These are phyloP conservation scores for Ochetophila trinervis DNA, from an alignment of 306 rosid genomes.

Conservation along the genomic window DNA sequence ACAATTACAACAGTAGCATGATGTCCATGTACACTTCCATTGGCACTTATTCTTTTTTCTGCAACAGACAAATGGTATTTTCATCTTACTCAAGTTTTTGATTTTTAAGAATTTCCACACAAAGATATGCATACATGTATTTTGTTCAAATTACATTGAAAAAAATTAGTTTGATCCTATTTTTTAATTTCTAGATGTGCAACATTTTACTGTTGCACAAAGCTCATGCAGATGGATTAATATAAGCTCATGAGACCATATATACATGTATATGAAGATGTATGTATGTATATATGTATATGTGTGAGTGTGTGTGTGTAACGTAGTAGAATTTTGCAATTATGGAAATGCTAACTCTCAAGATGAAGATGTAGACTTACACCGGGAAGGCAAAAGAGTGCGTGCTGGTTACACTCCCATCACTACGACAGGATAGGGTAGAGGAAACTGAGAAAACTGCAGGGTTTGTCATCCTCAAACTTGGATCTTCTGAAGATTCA, in stretches of 20 bases:
- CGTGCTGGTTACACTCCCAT: slow-evolving; percentile 28
- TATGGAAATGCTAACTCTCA: not conserved
- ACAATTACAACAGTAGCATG: slow-evolving; percentile 32
- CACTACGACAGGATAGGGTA: slow-evolving; percentile 32
- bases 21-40: slow-evolving; percentile 32
- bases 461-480: slow-evolving; percentile 15
- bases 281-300: too few species aligned
- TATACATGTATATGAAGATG: not conserved
- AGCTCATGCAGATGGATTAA: not conserved
- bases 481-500: slow-evolving; percentile 9
- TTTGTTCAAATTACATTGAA: not conserved
- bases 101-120: slow-evolving; percentile 17
- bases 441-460: slow-evolving; percentile 26
- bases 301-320: too few species aligned
- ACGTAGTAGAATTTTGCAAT: not conserved
- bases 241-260: not conserved
- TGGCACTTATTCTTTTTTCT: slow-evolving; percentile 41
- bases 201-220: not conserved
- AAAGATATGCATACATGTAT: slow-evolving; percentile 10
- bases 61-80: slow-evolving; percentile 42
- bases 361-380: slow-evolving; percentile 41
- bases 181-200: not conserved
- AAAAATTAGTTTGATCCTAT: not conserved
- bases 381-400: slow-evolving; percentile 49
- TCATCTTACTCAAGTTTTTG: slow-evolving; percentile 24